phyloP scores from a whole-genome alignment of 768 basidiomycete species.

The Trichaptum fuscoviolaceum region DNA sequence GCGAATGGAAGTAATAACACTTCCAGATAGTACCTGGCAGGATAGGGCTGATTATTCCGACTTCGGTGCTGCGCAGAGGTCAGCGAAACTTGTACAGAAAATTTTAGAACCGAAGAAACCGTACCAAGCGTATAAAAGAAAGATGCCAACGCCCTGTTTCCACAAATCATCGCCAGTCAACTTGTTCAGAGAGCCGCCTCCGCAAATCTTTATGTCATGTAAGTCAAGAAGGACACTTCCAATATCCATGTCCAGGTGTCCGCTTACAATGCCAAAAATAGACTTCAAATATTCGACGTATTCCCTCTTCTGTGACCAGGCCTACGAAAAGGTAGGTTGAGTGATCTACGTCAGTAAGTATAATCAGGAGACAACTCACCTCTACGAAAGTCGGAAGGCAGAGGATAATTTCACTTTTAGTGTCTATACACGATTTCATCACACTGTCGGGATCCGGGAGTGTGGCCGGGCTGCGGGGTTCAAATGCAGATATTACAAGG shows the following conservation, averaged over 20 bases:
- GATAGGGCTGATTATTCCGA: not conserved
- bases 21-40: not conserved
- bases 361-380: not conserved
- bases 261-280: not conserved
- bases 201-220: constrained; percentile 10
- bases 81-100: not conserved
- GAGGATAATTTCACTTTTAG: not conserved
- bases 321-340: not conserved
- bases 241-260: not conserved
- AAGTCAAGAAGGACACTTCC: not conserved
- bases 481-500: constrained; percentile 15
- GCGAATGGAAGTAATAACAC: no score
- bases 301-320: not conserved
- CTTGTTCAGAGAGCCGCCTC: constrained; percentile 13
- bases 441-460: constrained; percentile 19
- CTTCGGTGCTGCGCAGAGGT: not conserved
- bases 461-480: constrained; percentile 18
- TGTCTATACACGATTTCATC: not conserved
- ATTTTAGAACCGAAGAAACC: not conserved
- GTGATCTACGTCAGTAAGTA: no score
- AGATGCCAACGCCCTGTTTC: constrained; percentile 12
- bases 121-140: constrained; percentile 7
- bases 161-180: constrained; percentile 9
- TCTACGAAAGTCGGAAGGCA: not conserved
- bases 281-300: not conserved